These are phyloP conservation scores for Citrus cavaleriei DNA, from an alignment of 345 rosid species.

Conservation along the genomic window DNA sequence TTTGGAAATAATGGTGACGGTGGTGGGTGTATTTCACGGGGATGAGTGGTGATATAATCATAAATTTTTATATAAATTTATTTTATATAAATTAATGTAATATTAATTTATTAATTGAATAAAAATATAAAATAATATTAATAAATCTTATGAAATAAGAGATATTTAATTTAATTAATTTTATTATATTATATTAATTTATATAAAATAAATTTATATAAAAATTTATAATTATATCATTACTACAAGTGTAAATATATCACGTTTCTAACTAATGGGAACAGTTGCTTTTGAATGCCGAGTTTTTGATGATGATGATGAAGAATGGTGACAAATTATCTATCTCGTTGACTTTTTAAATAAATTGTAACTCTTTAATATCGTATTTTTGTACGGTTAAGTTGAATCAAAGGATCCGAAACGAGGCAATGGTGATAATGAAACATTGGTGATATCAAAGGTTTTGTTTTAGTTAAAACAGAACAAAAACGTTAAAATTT, in stretches of 20 bases:
- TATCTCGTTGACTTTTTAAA: no score
- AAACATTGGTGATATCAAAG: not conserved
- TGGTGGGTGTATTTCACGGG: not conserved
- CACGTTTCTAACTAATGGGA: not conserved
- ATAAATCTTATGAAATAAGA: rapidly evolving
- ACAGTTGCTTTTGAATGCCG: not conserved
- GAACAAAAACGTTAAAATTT: not conserved
- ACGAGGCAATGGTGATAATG: not conserved
- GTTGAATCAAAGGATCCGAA: not conserved
- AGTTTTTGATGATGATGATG: not conserved
- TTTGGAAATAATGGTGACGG: not conserved
- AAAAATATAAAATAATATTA: no score
- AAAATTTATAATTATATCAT: rapidly evolving
- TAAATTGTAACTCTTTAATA: no score
- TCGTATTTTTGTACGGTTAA: not conserved
- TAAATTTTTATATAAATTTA: no score
- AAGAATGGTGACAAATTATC: no score
- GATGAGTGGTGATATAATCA: rapidly evolving
- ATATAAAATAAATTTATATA: no score
- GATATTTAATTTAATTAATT: rapidly evolving
- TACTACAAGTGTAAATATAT: no score
- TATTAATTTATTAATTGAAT: no score
- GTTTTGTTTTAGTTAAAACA: no score
- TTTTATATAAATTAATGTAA: no score
- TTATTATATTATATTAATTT: rapidly evolving